Conservation (phyloP, 1,139 yeast genomes). For the Hyphopichia buzzinii region DNA sequence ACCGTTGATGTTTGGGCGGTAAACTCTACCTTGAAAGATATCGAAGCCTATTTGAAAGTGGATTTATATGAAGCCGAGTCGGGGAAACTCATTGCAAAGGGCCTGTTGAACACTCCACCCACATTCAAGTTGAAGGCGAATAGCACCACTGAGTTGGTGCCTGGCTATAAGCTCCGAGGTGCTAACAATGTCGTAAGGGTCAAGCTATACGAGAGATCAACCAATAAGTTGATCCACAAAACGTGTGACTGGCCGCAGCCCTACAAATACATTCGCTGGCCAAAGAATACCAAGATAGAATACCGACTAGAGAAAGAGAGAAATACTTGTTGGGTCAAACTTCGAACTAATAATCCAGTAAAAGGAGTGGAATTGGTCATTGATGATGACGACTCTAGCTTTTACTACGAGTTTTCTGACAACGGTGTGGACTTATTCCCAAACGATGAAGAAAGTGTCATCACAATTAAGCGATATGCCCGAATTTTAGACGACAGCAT, state of each 20-base stretch:
- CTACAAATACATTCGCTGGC: constrained; percentile 39
- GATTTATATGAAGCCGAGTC: constrained; percentile 28
- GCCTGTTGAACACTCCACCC: constrained; percentile 1
- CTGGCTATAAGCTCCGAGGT: constrained; percentile 6
- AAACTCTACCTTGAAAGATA: constrained; percentile 22
- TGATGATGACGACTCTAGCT: constrained; percentile 8
- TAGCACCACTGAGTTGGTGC: constrained; percentile 28
- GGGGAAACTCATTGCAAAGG: constrained; percentile 22
- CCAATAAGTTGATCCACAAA: constrained; percentile 8
- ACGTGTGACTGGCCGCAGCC: constrained; percentile 57
- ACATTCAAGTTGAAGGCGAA: constrained; percentile 18
- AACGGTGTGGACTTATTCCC: constrained; percentile 48
- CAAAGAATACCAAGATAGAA: constrained; percentile 7
- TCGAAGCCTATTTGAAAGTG: constrained; percentile 22
- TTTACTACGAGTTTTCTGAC: constrained; percentile 25
- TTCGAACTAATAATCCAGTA: constrained; percentile 34
- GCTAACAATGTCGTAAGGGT: constrained; percentile 16
- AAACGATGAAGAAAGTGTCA: constrained; percentile 17
- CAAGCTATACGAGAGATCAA: constrained; percentile 13
- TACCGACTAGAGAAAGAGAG: constrained; percentile 6
- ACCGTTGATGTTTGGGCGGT: constrained; percentile 44
- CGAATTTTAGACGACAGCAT: background rate
- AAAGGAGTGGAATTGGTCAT: constrained; percentile 36
- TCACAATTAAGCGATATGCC: background rate
- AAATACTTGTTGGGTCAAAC: constrained; percentile 12